A percentile compares a stretch with the other conserved stretches of the same genome.
These are phyloP conservation scores for Neurospora sp. DNA, from an alignment of 495 filamentous ascomycete genomes.

Conservation along the genomic window DNA sequence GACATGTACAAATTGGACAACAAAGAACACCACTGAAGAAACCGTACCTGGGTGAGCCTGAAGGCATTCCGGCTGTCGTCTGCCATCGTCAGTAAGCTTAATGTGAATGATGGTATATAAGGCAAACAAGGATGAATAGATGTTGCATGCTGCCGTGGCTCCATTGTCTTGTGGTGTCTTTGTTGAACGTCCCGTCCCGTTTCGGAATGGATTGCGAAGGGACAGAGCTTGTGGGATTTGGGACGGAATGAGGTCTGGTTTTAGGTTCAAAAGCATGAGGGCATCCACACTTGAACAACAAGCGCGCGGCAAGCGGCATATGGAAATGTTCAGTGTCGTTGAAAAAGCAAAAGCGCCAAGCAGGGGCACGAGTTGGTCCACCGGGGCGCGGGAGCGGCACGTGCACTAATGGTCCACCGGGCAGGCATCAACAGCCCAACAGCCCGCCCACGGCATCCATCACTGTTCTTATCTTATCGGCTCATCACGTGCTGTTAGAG, in stretches of 20 bases:
- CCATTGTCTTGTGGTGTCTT: background rate
- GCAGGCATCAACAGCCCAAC: background rate
- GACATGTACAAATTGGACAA: background rate
- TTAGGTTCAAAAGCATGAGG: background rate
- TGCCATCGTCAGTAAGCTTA: background rate
- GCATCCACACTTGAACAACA: background rate
- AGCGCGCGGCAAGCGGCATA: background rate
- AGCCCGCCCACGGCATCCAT: too few species aligned
- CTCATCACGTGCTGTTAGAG: background rate
- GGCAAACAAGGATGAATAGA: background rate
- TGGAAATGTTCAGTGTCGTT: background rate
- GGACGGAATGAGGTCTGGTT: background rate
- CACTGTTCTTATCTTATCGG: background rate
- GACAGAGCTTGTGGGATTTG: background rate
- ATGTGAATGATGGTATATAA: background rate
- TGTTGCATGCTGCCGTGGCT: background rate
- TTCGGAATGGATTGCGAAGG: background rate
- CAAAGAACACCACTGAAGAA: background rate
- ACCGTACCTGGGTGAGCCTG: background rate
- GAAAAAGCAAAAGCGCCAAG: background rate
- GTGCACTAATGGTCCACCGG: background rate
- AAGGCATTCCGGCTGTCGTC: background rate
- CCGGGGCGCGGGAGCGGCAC: background rate
- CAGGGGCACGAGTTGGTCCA: background rate
- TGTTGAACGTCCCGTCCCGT: background rate